These are phyloP conservation scores for Aethionema arabicum DNA, from an alignment of 345 rosid genomes.

Conservation along the genomic window DNA sequence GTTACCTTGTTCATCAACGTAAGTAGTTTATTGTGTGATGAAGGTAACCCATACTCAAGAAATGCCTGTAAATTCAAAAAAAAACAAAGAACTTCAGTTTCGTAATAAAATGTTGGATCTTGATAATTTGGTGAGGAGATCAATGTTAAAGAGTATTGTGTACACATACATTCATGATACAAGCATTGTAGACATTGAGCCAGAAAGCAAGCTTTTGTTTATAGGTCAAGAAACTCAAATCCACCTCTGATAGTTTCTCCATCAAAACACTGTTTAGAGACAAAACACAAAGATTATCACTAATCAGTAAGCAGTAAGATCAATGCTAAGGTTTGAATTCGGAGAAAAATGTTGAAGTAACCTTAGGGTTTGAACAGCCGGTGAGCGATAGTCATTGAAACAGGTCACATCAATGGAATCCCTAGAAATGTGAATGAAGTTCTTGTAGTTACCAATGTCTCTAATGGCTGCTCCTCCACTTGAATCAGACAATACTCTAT, in stretches of 20 bases:
- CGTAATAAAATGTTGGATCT: no score
- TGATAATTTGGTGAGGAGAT: no score
- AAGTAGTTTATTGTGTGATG: conserved; percentile 71
- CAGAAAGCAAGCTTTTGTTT: conserved; percentile 96
- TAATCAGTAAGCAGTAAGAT: not conserved
- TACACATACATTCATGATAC: conserved; percentile 90
- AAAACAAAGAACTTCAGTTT: not conserved
- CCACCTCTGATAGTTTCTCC: conserved; percentile 58
- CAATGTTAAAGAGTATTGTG: conserved; percentile 9
- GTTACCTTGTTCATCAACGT: conserved; percentile 81
- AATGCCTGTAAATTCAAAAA: conserved; percentile 56
- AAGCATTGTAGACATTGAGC: conserved; percentile 86
- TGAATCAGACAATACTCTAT: conserved; percentile 53
- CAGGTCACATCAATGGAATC: conserved; percentile 49
- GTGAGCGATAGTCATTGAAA: conserved; percentile 42
- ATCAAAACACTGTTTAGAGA: conserved; percentile 51
- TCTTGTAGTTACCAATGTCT: conserved; percentile 80
- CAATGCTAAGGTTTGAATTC: not conserved
- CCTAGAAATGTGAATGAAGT: conserved; percentile 67
- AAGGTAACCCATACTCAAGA: conserved; percentile 84
- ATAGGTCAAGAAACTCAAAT: conserved; percentile 68
- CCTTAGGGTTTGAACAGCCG: conserved; percentile 49
- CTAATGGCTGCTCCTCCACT: conserved; percentile 44
- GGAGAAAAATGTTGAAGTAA: conserved; percentile 19
- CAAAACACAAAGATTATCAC: conserved; percentile 17